These are phyloP conservation scores for Ophiostoma ips DNA, from an alignment of 2,329 filamentous ascomycete genomes.

Conservation along the genomic window DNA sequence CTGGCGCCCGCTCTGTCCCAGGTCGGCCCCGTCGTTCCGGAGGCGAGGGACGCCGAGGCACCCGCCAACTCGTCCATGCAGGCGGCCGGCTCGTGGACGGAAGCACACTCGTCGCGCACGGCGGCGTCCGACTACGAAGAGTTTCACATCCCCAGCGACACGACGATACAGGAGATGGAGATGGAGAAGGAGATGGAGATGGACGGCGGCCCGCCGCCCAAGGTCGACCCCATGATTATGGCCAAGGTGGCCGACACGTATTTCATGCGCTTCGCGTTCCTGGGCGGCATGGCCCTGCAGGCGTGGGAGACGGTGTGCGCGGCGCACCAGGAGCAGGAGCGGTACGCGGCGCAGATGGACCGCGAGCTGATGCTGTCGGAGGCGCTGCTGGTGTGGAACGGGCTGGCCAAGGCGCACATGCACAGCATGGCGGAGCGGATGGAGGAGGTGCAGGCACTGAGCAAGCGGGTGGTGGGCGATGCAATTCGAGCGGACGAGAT, in stretches of 20 bases:
- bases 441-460: background rate
- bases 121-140: slow-evolving; percentile 6
- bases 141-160: slow-evolving; percentile 15
- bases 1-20: background rate
- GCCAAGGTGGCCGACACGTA: slow-evolving; percentile 13
- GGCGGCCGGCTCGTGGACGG: slow-evolving; percentile 3
- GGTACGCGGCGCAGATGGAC: slow-evolving; percentile 13
- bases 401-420: background rate
- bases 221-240: slow-evolving; percentile 15
- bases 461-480: too few species aligned
- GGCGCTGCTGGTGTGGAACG: slow-evolving; percentile 12
- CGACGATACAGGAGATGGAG: slow-evolving; percentile 13
- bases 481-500: background rate
- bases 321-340: slow-evolving; percentile 1
- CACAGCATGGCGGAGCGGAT: background rate
- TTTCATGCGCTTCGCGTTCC: slow-evolving; percentile 11
- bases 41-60: too few species aligned
- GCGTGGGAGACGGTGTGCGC: slow-evolving; percentile 4
- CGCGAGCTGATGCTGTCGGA: slow-evolving; percentile 12
- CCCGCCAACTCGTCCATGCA: slow-evolving; percentile 5
- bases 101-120: slow-evolving; percentile 6
- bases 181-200: slow-evolving; percentile 2
- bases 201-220: slow-evolving; percentile 11
- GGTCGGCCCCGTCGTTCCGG: too few species aligned
- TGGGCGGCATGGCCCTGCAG: slow-evolving; percentile 7